These are phyloP conservation scores for Aphanomyces stellatus DNA, from an alignment of 352 stramenopile species.

Conservation along the genomic window DNA sequence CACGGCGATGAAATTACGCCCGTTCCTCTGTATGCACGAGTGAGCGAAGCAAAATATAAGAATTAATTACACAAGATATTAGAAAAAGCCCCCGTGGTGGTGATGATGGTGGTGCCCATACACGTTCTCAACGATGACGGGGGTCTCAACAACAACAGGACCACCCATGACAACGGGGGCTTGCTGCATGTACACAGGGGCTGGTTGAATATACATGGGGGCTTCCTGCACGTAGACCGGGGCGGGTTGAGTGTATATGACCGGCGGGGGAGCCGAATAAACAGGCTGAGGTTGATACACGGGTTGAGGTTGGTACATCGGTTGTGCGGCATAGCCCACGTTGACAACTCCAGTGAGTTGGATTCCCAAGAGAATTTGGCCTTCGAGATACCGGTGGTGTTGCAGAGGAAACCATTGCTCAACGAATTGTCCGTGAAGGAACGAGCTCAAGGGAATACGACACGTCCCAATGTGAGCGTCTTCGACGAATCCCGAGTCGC, in stretches of 20 bases:
- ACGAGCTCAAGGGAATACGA: conserved; percentile 67
- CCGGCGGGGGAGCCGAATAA: too few relatives aligned
- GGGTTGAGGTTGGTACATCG: too few relatives aligned
- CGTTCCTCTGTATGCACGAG: too few relatives aligned
- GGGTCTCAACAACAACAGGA: conserved; percentile 3
- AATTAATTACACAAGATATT: not conserved
- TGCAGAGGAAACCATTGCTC: conserved; percentile 80
- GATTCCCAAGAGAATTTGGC: not conserved
- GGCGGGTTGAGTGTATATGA: not conserved
- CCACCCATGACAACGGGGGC: conserved; percentile 7
- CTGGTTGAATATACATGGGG: conserved; percentile 14
- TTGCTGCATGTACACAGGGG: not conserved
- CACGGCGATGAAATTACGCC: too few relatives aligned
- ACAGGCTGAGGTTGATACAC: too few relatives aligned
- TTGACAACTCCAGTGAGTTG: not conserved
- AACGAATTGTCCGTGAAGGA: conserved; percentile 43
- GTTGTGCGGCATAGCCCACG: too few relatives aligned
- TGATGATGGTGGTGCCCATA: not conserved
- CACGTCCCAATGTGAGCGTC: conserved; percentile 68
- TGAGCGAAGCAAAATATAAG: not conserved
- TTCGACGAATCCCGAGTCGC: conserved; percentile 75
- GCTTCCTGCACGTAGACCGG: not conserved
- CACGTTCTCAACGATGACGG: not conserved
- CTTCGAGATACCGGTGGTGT: conserved; percentile 33
- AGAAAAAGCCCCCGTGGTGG: not conserved